Base-by-base conservation (phyloP, 2,329 filamentous ascomycete genomes). In the Orbilia oligospora region DNA sequence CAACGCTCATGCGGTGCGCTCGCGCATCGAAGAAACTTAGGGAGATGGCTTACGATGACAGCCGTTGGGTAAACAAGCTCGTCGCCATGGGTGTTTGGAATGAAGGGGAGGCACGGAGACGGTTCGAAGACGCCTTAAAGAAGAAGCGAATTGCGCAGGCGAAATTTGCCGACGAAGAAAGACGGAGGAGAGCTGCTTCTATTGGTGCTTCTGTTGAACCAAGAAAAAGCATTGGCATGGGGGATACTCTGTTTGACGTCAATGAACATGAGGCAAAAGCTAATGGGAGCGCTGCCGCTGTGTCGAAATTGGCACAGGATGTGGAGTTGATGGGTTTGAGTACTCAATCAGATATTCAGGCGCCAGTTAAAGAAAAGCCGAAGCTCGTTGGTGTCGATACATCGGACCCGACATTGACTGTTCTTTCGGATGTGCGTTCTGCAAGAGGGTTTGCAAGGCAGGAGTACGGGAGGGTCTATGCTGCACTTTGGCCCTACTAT, bases 11-110 rank as follows among this genome's bases (percentile, higher is more conserved):
- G 83, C 90, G 90, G 81, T 95, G 93, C 83, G 95, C 96, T 53
- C 91, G 91, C 80, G 91, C 92, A 24, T 97, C 93, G 75, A 92
- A 90, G 83, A 92, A 93, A 78, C 90, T 98, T 88, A 91, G 92
- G 83, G 96, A 99, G 85, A 99, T 99, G 94, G 94, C 97, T 2
- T 99, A 98, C 85, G 96, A 99, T 84, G 96, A 99, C 84, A 93
- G 94, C 63, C 89, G 95, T 86, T 99, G 96, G 96, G 92, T 98
- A 46, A 90, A 93, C 80, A 89, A 93, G 80, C 85, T 99, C 69
- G 92, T 92, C 83, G 90, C 88, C 75, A 97, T 99, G 90, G 93
- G 91, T 1, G 92, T 92, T 81, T 99, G 96, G 96, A 91, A 97
- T 83, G 96, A 99, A 83, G 84, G 87, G 2, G 95, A 97, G 83